These are phyloP conservation scores for Musa beccarii DNA, from an alignment of 176 grass and related monocot genomes.

Conservation along the genomic window DNA sequence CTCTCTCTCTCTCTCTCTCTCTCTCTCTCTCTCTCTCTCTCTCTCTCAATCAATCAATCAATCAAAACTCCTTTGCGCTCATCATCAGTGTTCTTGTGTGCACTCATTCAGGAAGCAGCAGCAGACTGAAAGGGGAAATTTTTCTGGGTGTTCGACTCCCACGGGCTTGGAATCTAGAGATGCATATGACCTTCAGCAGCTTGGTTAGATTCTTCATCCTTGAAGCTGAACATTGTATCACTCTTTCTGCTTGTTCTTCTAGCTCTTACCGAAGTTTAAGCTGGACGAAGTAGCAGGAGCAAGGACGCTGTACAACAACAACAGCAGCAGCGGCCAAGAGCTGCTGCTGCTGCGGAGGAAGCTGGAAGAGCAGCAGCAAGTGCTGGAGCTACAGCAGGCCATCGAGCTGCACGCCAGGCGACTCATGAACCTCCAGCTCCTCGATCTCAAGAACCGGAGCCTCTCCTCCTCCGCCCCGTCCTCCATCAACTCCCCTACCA, in stretches of 20 bases:
- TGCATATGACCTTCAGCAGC: slow-evolving; percentile 74
- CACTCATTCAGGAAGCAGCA: slow-evolving; percentile 55
- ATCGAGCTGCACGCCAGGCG: slow-evolving; percentile 17
- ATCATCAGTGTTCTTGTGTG: background rate
- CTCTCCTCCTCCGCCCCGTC: background rate
- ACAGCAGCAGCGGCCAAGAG: slow-evolving; percentile 38
- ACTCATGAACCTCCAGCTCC: slow-evolving; percentile 24
- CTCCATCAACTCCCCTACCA: slow-evolving; percentile 5
- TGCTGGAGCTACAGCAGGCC: slow-evolving; percentile 39
- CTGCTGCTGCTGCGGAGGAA: slow-evolving; percentile 49
- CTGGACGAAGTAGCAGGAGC: slow-evolving; percentile 27
- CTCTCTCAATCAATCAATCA: slow-evolving; percentile 1
- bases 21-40: background rate
- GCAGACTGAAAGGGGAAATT: slow-evolving; percentile 5
- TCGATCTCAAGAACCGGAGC: slow-evolving; percentile 24
- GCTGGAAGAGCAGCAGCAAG: slow-evolving; percentile 82
- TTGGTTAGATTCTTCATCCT: slow-evolving; percentile 31
- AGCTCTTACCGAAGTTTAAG: background rate
- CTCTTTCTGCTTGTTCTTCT: too few species aligned
- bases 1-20: background rate
- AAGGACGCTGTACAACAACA: slow-evolving; percentile 49
- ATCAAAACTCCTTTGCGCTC: background rate
- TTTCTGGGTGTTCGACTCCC: slow-evolving; percentile 2
- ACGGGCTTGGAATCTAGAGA: slow-evolving; percentile 29
- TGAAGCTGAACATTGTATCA: background rate